Conservation (phyloP, 768 basidiomycete species). For the Russula earlei region DNA sequence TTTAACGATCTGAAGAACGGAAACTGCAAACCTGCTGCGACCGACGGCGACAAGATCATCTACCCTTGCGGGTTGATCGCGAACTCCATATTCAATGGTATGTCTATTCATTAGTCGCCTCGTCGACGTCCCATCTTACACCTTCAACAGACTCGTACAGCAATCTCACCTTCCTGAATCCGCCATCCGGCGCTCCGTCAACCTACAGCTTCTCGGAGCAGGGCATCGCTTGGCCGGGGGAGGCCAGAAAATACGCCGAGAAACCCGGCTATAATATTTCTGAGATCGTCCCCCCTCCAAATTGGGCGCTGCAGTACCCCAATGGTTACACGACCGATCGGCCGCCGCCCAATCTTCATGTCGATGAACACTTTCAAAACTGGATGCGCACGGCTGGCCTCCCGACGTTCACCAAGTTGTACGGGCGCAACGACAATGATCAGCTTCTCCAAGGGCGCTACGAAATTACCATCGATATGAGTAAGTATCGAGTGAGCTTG, state of each 20-base stretch:
- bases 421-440: conserved; percentile 79
- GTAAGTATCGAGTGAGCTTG: conserved; percentile 39
- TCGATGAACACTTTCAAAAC: conserved; percentile 93
- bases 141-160: conserved; percentile 63
- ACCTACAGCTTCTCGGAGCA: conserved; percentile 65
- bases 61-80: conserved; percentile 98
- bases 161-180: conserved; percentile 48
- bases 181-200: conserved; percentile 33
- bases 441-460: conserved; percentile 67
- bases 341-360: conserved; percentile 61
- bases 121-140: neutral
- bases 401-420: conserved; percentile 94
- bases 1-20: conserved; percentile 44
- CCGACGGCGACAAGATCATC: conserved; percentile 43
- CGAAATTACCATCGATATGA: conserved; percentile 65
- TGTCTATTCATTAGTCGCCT: conserved; percentile 18
- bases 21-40: conserved; percentile 82
- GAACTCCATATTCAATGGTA: conserved; percentile 94
- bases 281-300: conserved; percentile 83
- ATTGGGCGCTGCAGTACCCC: conserved; percentile 73
- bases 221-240: conserved; percentile 95
- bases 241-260: conserved; percentile 78
- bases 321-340: conserved; percentile 55
- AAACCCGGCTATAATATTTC: conserved; percentile 53
- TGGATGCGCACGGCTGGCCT: conserved; percentile 99